Percentiles rank a stretch among this genome's conserved stretches.
Conservation (phyloP, 2,329 filamentous ascomycete species). For the Trichoderma pleuroti region DNA sequence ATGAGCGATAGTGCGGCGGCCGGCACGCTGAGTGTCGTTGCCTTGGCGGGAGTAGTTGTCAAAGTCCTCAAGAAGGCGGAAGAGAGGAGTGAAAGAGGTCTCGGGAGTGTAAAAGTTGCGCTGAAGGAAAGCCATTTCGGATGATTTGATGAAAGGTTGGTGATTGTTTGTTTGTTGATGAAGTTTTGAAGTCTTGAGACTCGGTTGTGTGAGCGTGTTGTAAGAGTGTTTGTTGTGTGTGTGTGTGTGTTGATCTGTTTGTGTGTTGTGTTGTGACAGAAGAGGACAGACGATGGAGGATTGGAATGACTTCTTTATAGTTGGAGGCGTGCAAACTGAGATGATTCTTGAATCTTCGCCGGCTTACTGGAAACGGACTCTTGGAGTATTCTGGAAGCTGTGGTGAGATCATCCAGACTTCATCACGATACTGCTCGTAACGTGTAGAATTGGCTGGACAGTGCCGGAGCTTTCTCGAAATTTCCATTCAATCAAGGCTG, state of each 20-base stretch:
- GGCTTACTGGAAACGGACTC: background rate
- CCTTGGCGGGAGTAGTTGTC: slow-evolving; percentile 45
- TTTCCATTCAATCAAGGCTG: background rate
- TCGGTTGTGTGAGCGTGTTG: background rate
- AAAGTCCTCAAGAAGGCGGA: slow-evolving; percentile 57
- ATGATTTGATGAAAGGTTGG: background rate
- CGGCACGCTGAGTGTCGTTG: slow-evolving; percentile 20
- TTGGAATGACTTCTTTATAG: slow-evolving; percentile 13
- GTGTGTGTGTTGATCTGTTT: background rate
- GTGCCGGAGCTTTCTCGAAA: background rate
- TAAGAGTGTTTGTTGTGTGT: background rate
- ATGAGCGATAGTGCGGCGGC: slow-evolving; percentile 29
- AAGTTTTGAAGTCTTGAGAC: background rate
- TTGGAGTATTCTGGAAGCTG: background rate
- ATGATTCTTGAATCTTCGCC: background rate
- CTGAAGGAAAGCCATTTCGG: slow-evolving; percentile 54
- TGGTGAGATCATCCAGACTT: background rate
- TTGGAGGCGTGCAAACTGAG: background rate
- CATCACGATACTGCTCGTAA: background rate
- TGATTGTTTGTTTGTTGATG: background rate
- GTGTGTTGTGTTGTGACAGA: background rate
- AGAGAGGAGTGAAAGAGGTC: slow-evolving; percentile 50
- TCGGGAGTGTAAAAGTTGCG: slow-evolving; percentile 44
- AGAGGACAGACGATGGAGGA: background rate
- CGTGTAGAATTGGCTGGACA: background rate